Evolutionary conservation across 768 basidiomycete species (phyloP), one percentile per base, ranked within the genome.

Genomic region (Baorangia bicolor): DNA sequence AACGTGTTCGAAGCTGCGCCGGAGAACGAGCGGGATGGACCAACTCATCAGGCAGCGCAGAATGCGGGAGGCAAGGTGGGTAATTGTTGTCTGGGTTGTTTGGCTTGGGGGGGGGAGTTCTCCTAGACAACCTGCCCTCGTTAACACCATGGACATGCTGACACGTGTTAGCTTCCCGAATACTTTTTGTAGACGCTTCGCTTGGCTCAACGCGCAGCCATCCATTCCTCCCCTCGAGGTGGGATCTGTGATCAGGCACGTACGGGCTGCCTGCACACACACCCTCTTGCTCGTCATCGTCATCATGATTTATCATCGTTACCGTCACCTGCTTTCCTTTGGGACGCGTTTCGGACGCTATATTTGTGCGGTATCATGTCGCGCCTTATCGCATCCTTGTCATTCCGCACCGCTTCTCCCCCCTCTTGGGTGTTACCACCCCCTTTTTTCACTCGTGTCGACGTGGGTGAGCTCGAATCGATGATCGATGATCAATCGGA

Each of bases 1-100:
- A 99, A 98, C 64, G 97, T 98, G 34, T 98, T 99, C 69, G 92
- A 95, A 60, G 97, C 97, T 4, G 97, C 97, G 2, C 97, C 97
- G 5, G 97, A 99, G 74, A 99, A 99, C 69, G 97, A 98, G 65
- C 74, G 90, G 44, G 93, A 96, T 64, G 93, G 93, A 4, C 93
- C 94, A 1, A 83, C 68, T 58, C 88, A 93, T 48, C 91, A 94
- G 68, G 81, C 81, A 12, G 79, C 81, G 8, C 88, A 90, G 69
- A 90, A 77, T 67, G 83, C 80, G 43, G 79, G 80, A 51, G 87
- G 84, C 27, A 92, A 89, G 82, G 91, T 90, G 73, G 40, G 62
- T 59, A 1, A 27, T 51, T 18, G n/a, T 23, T 25, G 2, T 53
- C 21, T 41, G 16, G 13, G 5, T 18, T 21, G 39, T 2, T n/a